phyloP scores from a whole-genome alignment of 352 stramenopile species.

The Phytopythium ostracodes region DNA sequence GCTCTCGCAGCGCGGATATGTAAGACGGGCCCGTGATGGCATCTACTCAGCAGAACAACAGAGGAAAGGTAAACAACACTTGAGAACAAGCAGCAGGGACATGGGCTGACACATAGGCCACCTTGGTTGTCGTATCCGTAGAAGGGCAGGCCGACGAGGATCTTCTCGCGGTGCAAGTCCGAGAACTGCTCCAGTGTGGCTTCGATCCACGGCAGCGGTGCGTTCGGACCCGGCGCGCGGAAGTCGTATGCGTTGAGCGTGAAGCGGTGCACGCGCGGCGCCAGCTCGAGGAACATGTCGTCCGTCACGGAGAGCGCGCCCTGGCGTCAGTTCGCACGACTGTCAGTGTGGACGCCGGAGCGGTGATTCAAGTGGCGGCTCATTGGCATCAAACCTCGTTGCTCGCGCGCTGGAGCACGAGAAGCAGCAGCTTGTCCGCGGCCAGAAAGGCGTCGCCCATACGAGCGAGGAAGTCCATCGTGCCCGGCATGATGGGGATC shows the following conservation, averaged over 20 bases:
- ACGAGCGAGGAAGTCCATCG: constrained; percentile 55
- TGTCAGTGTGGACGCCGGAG: no score
- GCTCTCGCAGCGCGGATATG: constrained; percentile 30
- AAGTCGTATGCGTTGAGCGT: constrained; percentile 85
- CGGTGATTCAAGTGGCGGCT: neutral
- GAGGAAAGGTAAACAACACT: neutral
- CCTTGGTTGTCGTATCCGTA: constrained; percentile 80
- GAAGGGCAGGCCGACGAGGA: constrained; percentile 74
- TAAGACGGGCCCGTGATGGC: constrained; percentile 38
- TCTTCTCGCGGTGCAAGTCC: constrained; percentile 38
- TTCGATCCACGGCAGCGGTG: constrained; percentile 63
- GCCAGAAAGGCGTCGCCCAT: constrained; percentile 47
- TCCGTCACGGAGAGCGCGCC: constrained; percentile 47
- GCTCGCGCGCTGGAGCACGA: constrained; percentile 58
- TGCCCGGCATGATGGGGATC: constrained; percentile 56
- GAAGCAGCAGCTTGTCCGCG: constrained; percentile 49
- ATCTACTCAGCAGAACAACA: constrained; percentile 27
- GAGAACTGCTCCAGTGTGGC: constrained; percentile 48
- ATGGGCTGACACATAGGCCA: constrained; percentile 4
- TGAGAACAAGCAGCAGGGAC: neutral
- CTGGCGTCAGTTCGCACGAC: constrained; percentile 16
- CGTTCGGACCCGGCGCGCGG: constrained; percentile 55
- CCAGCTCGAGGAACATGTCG: constrained; percentile 50
- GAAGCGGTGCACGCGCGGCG: constrained; percentile 68
- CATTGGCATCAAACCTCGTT: constrained; percentile 26